Base-by-base conservation (phyloP, 2,329 filamentous ascomycete species). In the Aureobasidium musti region DNA sequence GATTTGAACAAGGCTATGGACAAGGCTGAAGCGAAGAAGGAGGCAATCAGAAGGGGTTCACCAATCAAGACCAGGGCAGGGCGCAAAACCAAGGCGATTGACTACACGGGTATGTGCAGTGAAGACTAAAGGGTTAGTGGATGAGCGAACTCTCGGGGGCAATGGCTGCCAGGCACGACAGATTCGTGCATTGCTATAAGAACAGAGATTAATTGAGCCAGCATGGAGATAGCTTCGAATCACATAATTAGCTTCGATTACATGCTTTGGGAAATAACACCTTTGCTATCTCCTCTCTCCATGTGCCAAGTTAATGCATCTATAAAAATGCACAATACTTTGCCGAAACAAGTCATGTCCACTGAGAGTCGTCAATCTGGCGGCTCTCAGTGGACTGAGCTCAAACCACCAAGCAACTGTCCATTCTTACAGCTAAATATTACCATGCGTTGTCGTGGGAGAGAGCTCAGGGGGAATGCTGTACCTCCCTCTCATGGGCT, bases 41-140 rank as follows among this genome's bases (percentile, higher is more conserved):
- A 64, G 37, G 33, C 45, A 0, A 43, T 41, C 47, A 54, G 39
- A 19, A 64, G 26, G 10, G 47, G 37, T 3, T 19, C 11, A 13
- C 61, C 41, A 6, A 11, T 21, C 19, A 64, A 54, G 28, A 64
- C 61, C 17, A 53, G 49, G n/a, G 26, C 41, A 19, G 61, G 47
- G 19, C 61, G 61, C 26, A 64, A 35, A 19, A 64, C 49, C 10
- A 64, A 64, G 26, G 35, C 61, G 11, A 26, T 64, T 13, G 35
- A 64, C 26, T 53, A 53, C 28, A 26, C 49, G 1, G 61, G 35
- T 11, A 49, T 41, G 30, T 39, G 35, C 35, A 39, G 35, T 14
- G 57, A 61, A 23, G 35, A 28, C 4, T 56, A 14, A 52, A 28
- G 1, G 43, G 4, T 14, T 14, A 26, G 43, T 14, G 21, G 26